These are phyloP conservation scores for Corynespora cassiicola DNA, from an alignment of 2,329 filamentous ascomycete genomes.

Conservation along the genomic window DNA sequence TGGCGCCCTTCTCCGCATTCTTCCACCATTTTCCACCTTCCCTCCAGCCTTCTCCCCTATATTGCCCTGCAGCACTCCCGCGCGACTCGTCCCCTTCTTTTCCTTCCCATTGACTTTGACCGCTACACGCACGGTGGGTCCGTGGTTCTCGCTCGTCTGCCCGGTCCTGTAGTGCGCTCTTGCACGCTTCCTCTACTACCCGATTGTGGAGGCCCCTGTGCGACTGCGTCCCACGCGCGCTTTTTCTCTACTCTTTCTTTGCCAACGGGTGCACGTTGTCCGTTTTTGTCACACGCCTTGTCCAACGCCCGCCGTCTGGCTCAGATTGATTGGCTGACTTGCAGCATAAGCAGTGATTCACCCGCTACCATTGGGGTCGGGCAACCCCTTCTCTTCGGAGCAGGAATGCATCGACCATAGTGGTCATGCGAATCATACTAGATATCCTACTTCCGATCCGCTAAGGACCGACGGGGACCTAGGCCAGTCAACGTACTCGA, in stretches of 20 bases:
- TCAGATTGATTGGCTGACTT: slow-evolving; percentile 49
- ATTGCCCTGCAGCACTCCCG: slow-evolving; percentile 35
- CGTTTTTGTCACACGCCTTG: slow-evolving; percentile 44
- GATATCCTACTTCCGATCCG: slow-evolving; percentile 56
- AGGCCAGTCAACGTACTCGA: slow-evolving; percentile 55
- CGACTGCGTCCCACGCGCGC: slow-evolving; percentile 40
- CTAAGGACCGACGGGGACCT: slow-evolving; percentile 59
- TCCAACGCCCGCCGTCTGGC: slow-evolving; percentile 35
- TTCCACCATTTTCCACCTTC: slow-evolving; percentile 40
- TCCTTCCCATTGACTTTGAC: slow-evolving; percentile 28
- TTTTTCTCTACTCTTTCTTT: slow-evolving; percentile 24
- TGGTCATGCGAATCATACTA: slow-evolving; percentile 53
- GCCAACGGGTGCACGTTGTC: slow-evolving; percentile 43
- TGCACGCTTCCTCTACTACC: slow-evolving; percentile 38
- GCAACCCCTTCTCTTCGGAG: slow-evolving; percentile 52
- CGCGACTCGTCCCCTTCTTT: slow-evolving; percentile 23
- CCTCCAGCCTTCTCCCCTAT: slow-evolving; percentile 31
- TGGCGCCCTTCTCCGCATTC: slow-evolving; percentile 47
- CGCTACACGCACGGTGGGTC: slow-evolving; percentile 40
- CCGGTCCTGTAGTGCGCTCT: slow-evolving; percentile 42
- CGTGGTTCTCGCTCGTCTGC: slow-evolving; percentile 26
- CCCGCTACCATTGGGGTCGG: slow-evolving; percentile 49
- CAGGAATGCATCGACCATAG: slow-evolving; percentile 55
- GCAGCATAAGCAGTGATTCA: slow-evolving; percentile 52
- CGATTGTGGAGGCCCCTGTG: slow-evolving; percentile 44